Evolutionary conservation across 2,329 filamentous ascomycete species (phyloP).

Genomic region (Sclerotinia borealis): DNA sequence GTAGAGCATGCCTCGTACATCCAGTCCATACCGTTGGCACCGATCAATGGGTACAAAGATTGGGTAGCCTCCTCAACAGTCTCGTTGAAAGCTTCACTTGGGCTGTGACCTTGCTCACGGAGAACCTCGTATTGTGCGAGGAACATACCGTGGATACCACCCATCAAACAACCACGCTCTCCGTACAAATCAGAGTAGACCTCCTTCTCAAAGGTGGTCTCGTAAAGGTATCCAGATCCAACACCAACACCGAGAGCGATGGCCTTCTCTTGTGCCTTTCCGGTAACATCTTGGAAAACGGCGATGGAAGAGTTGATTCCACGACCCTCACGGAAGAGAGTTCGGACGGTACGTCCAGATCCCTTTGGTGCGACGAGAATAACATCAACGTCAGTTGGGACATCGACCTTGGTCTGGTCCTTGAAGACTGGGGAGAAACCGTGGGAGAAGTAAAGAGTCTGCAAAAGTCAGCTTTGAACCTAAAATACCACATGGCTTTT

Average conservation of each 20-base stretch:
- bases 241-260: constrained; percentile 94
- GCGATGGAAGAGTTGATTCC: constrained; percentile 99
- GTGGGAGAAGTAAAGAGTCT: constrained; percentile 99
- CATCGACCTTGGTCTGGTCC: constrained; percentile 97
- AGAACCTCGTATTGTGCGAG: constrained; percentile 99
- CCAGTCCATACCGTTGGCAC: constrained; percentile 98
- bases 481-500: constrained; percentile 9
- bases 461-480: constrained; percentile 18
- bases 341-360: constrained; percentile 95
- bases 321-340: constrained; percentile 97
- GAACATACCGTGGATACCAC: constrained; percentile 99
- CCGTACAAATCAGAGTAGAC: constrained; percentile 99
- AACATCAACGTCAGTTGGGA: constrained; percentile 92
- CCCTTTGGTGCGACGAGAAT: constrained; percentile 99
- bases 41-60: constrained; percentile 95
- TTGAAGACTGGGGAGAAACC: constrained; percentile 99
- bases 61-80: constrained; percentile 99
- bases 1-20: constrained; percentile 99
- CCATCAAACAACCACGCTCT: constrained; percentile 99
- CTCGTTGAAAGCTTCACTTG: constrained; percentile 99
- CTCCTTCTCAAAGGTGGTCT: constrained; percentile 99
- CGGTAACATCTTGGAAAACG: constrained; percentile 97
- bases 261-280: constrained; percentile 97
- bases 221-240: constrained; percentile 97
- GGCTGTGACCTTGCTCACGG: constrained; percentile 94